A percentile compares a stretch with the other conserved stretches of the same genome.
Evolutionary conservation across 1,139 yeast species (phyloP).

Genomic region (Sugiyamaella paludigena): DNA sequence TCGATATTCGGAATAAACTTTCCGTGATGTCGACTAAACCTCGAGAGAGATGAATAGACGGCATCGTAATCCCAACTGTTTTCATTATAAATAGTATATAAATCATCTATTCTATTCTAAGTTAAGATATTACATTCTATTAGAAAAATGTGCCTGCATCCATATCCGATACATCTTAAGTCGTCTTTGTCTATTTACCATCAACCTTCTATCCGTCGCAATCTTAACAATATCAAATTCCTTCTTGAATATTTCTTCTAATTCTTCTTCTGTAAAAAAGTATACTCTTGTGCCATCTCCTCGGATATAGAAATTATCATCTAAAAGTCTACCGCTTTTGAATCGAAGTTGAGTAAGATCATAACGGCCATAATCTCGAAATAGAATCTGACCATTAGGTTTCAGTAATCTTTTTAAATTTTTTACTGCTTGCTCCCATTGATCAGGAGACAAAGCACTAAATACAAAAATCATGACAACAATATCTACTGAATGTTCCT

Average conservation of each 20-base stretch:
- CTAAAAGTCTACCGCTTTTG: slow-evolving; percentile 81
- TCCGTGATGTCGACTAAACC: too few relatives aligned
- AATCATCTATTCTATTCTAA: background rate
- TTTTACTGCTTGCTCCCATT: slow-evolving; percentile 78
- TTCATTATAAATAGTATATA: background rate
- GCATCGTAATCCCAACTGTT: too few relatives aligned
- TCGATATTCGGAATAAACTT: too few relatives aligned
- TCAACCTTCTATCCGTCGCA: slow-evolving; percentile 84
- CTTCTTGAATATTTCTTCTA: slow-evolving; percentile 66
- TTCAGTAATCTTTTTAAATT: slow-evolving; percentile 72
- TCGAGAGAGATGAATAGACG: too few relatives aligned
- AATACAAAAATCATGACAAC: slow-evolving; percentile 93
- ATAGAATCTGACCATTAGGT: slow-evolving; percentile 87
- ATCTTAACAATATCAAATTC: slow-evolving; percentile 68
- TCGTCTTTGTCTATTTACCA: slow-evolving; percentile 88
- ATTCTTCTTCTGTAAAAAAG: slow-evolving; percentile 92
- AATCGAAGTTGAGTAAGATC: slow-evolving; percentile 94
- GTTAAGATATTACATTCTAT: background rate
- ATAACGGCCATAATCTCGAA: slow-evolving; percentile 93
- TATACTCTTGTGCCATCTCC: slow-evolving; percentile 99
- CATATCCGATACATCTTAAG: slow-evolving; percentile 95
- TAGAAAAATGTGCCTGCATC: slow-evolving; percentile 83
- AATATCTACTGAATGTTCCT: slow-evolving; percentile 79
- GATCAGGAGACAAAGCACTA: slow-evolving; percentile 87
- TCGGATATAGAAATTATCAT: slow-evolving; percentile 90